These are phyloP conservation scores for Xylaria grammica DNA, from an alignment of 495 filamentous ascomycete genomes.

Conservation along the genomic window DNA sequence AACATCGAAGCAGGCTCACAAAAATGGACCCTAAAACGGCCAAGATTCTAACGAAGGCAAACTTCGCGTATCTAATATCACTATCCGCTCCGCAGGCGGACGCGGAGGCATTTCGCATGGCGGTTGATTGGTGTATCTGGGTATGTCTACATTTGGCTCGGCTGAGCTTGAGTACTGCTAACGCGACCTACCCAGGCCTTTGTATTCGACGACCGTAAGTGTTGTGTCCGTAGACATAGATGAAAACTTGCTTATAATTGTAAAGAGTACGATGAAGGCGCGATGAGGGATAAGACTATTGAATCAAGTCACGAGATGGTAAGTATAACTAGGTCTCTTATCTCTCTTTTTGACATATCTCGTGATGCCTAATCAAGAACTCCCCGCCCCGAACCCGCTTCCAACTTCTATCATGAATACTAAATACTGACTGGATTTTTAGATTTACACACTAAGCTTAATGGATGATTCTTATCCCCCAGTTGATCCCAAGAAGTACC, in stretches of 20 bases:
- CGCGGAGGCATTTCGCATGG: background rate
- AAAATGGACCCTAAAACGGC: slow-evolving; percentile 10
- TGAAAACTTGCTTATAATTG: background rate
- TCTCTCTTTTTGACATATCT: no score
- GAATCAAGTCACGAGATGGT: background rate
- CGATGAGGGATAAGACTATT: slow-evolving; percentile 9
- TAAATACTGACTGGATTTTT: no score
- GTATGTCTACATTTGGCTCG: background rate
- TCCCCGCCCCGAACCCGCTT: no score
- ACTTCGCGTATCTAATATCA: slow-evolving; percentile 6
- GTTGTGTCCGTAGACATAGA: background rate
- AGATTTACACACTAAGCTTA: background rate
- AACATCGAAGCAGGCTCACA: background rate
- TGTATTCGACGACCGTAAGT: slow-evolving; percentile 10
- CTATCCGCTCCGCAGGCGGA: background rate
- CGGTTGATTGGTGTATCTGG: slow-evolving; percentile 5
- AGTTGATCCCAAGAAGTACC: background rate
- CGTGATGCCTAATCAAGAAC: no score
- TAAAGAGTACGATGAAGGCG: slow-evolving; percentile 11
- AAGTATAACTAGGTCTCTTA: no score
- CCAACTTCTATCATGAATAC: no score
- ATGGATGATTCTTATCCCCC: slow-evolving; percentile 4
- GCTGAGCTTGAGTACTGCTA: background rate
- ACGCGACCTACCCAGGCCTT: background rate
- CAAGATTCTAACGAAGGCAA: background rate